Base-by-base conservation (phyloP, 352 stramenopile species). In the Elongisporangium undulatum region DNA sequence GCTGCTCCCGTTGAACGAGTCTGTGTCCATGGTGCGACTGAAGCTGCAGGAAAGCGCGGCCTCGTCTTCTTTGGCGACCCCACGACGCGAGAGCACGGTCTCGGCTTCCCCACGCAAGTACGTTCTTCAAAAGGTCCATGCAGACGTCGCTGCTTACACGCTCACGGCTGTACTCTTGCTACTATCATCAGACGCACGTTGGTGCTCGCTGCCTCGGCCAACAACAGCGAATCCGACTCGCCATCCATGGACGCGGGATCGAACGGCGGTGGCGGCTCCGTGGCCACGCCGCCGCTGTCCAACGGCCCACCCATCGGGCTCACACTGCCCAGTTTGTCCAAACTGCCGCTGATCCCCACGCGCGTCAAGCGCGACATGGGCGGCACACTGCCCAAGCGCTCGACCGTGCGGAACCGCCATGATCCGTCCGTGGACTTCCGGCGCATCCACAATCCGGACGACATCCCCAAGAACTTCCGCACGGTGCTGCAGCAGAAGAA, bases 401-500 rank as follows among this genome's bases (percentile, higher is more conserved):
- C 82, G 48, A 72, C 68, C 5, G 72, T 90, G 51, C 70, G 82
- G 0, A 85, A 69, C 26, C 79, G 82, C 1, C 66, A 89, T 55
- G 82, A 92, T 49, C 77, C 77, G 41, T 82, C 73, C 34, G 70
- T 85, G 3, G 82, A 92, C 53, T 76, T 89, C 23, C 78, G 82
- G 23, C 74, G 82, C 16, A 80, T 90, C 49, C 79, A 92, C 69
- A 82, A 82, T 26, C 79, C 81, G 5, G 72, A 87, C 52, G 70
- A 88, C 41, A 84, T 92, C 41, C 82, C 82, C 38, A 92, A 92
- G 63, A 88, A 67, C 58, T 87, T 89, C 50, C 79, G 78, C 26
- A 61, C 71, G 9, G 76, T 87, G 55, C 52, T 91, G 45, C 76
- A 89, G 54, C 72, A 82, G 51, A 79, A 82, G 48, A 67, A 64